These are phyloP conservation scores for Scheffersomyces illinoinensis DNA, from an alignment of 1,139 yeast species.

Conservation along the genomic window DNA sequence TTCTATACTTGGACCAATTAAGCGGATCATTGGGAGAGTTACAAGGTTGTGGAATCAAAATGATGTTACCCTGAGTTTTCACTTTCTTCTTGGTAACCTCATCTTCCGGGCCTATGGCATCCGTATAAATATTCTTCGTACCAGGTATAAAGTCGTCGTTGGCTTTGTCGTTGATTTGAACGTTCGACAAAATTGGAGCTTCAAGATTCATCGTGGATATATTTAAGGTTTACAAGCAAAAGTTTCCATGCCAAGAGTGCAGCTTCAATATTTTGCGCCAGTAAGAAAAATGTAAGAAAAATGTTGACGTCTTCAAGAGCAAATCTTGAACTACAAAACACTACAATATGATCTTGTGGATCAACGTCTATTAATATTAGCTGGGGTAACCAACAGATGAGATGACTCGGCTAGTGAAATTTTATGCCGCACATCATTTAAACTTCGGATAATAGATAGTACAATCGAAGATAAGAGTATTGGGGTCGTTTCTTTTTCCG, in stretches of 20 bases:
- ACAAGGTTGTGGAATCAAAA: slow-evolving; percentile 59
- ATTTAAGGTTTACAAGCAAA: neutral
- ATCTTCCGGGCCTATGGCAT: slow-evolving; percentile 10
- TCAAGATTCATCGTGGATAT: neutral
- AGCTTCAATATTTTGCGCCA: neutral
- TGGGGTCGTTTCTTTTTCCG: neutral
- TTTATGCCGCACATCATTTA: neutral
- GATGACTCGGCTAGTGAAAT: neutral
- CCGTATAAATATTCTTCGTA: slow-evolving; percentile 22
- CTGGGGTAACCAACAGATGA: neutral
- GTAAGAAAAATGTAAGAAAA: no score
- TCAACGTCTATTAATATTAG: neutral
- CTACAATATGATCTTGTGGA: neutral
- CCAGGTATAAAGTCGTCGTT: slow-evolving; percentile 26
- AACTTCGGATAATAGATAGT: neutral
- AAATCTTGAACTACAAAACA: neutral
- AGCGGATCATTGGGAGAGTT: slow-evolving; percentile 60
- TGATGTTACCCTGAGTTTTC: slow-evolving; percentile 23
- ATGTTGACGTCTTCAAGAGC: neutral
- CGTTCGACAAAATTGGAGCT: slow-evolving; percentile 5
- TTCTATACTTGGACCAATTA: slow-evolving; percentile 39
- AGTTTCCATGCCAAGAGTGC: neutral
- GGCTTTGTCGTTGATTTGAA: slow-evolving; percentile 13
- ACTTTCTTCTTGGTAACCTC: slow-evolving; percentile 6
- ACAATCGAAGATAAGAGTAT: neutral